A percentile compares a stretch with the other conserved stretches of the same genome.
Evolutionary conservation across 352 stramenopile genomes (phyloP).

Genomic region (Phytophthora uliginosa): DNA sequence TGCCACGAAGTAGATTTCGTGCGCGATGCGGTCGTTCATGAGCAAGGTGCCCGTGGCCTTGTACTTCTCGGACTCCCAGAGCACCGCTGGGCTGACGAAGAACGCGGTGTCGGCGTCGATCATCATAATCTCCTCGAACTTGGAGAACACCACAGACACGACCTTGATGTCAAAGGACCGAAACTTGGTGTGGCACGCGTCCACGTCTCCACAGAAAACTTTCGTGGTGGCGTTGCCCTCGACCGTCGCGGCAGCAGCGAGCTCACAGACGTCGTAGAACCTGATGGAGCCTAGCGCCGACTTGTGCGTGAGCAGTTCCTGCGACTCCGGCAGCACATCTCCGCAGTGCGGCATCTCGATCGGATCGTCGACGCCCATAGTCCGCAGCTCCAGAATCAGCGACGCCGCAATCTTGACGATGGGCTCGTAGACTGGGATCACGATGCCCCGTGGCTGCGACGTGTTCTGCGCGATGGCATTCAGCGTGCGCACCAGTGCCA

Average conservation of each 20-base stretch:
- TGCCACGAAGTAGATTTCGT: conserved; percentile 46
- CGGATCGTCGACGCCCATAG: conserved; percentile 28
- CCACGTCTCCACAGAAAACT: conserved; percentile 41
- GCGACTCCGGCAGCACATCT: conserved; percentile 24
- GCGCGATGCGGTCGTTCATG: conserved; percentile 55
- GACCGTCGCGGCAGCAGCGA: conserved; percentile 10
- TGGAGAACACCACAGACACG: conserved; percentile 43
- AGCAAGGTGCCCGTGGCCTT: conserved; percentile 47
- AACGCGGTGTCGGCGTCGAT: conserved; percentile 56
- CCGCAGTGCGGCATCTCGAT: conserved; percentile 55
- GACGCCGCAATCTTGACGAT: conserved; percentile 39
- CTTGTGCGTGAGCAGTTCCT: conserved; percentile 20
- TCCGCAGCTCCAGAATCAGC: conserved; percentile 41
- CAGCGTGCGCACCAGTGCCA: conserved; percentile 28
- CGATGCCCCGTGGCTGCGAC: conserved; percentile 23
- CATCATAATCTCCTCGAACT: conserved; percentile 64
- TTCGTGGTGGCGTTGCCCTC: conserved; percentile 13
- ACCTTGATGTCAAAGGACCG: conserved; percentile 45
- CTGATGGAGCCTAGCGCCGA: conserved; percentile 15
- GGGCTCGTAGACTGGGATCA: conserved; percentile 43
- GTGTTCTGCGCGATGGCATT: conserved; percentile 26
- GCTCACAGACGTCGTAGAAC: conserved; percentile 43
- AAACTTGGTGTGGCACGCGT: conserved; percentile 40
- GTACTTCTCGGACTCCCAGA: conserved; percentile 46
- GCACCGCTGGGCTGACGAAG: conserved; percentile 42